Conservation (phyloP, 805 yeast species). For the Ogataea nakhonphanomensis region DNA sequence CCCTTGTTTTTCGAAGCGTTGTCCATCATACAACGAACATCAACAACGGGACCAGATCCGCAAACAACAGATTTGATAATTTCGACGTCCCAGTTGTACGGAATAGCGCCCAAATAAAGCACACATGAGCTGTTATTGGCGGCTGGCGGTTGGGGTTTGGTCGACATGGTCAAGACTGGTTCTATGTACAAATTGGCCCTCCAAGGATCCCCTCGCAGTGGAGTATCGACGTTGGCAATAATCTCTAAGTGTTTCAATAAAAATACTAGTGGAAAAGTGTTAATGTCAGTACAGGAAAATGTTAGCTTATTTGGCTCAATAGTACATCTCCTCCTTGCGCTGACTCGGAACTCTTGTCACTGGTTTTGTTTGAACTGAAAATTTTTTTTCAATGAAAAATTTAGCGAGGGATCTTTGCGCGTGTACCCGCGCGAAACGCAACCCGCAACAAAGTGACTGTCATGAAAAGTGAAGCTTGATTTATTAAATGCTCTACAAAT, state of each 20-base stretch:
- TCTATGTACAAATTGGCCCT: conserved; percentile 15
- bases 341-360: conserved; percentile 12
- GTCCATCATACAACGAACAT: conserved; percentile 60
- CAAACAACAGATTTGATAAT: conserved; percentile 62
- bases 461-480: background rate
- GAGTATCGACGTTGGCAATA: conserved; percentile 11
- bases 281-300: conserved; percentile 9
- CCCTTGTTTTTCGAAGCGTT: conserved; percentile 60
- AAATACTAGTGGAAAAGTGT: conserved; percentile 5
- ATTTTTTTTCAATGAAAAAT: conserved; percentile 14
- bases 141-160: conserved; percentile 13
- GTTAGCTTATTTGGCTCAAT: conserved; percentile 3
- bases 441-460: conserved; percentile 15
- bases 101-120: conserved; percentile 59
- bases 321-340: conserved; percentile 10
- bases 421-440: conserved; percentile 4
- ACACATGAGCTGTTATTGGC: conserved; percentile 39
- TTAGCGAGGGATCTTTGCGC: conserved; percentile 6
- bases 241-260: conserved; percentile 6
- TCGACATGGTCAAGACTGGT: conserved; percentile 12
- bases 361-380: conserved; percentile 13
- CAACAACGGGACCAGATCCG: conserved; percentile 70
- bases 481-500: conserved; percentile 2
- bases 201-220: conserved; percentile 14
- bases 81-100: conserved; percentile 68